phyloP scores from a whole-genome alignment of 306 rosid species.

The Cucurbita maxima region DNA sequence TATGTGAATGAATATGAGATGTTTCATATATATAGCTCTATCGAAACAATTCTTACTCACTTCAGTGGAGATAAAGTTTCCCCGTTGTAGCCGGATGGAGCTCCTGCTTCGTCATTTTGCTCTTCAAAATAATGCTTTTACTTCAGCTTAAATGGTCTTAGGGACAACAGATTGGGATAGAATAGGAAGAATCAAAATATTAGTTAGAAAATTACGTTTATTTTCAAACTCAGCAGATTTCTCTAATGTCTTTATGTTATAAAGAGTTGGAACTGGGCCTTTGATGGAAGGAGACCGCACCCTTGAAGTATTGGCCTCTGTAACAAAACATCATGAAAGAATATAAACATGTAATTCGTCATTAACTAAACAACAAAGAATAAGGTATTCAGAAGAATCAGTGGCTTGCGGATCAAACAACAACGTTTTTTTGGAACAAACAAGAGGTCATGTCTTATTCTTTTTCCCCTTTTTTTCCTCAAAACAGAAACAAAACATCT shows the following conservation, averaged over 20 bases:
- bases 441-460: neutral
- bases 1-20: conserved; percentile 7
- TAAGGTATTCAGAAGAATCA: neutral
- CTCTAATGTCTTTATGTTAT: conserved; percentile 16
- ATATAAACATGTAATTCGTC: neutral
- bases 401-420: neutral
- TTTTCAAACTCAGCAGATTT: conserved; percentile 29
- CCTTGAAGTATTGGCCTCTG: conserved; percentile 18
- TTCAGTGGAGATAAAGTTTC: conserved; percentile 37
- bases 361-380: conserved; percentile 10
- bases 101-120: conserved; percentile 27
- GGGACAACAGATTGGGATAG: neutral
- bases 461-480: neutral
- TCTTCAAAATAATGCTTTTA: conserved; percentile 3
- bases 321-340: conserved; percentile 9
- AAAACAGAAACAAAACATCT: neutral
- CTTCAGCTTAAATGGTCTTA: neutral
- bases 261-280: conserved; percentile 21
- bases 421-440: neutral
- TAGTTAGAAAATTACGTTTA: conserved; percentile 40
- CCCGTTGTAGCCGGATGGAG: conserved; percentile 22
- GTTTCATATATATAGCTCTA: neutral
- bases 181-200: neutral
- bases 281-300: conserved; percentile 13
- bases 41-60: conserved; percentile 25